These are phyloP conservation scores for Beauveria medogensis DNA, from an alignment of 2,329 filamentous ascomycete species.

Conservation along the genomic window DNA sequence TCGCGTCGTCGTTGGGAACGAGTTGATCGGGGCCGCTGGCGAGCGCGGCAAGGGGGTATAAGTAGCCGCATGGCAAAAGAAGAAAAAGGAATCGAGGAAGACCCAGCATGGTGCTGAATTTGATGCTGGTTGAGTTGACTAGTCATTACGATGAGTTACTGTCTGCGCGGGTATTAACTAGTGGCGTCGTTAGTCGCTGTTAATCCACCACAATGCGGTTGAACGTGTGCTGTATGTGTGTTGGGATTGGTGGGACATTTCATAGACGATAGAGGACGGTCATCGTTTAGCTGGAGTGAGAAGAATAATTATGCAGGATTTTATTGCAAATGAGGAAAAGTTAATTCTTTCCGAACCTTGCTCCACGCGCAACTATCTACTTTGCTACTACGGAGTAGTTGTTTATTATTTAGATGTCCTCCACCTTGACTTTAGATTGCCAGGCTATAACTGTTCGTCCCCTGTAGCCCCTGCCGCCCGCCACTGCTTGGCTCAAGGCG, in stretches of 20 bases:
- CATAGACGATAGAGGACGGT: neutral
- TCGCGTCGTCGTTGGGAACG: neutral
- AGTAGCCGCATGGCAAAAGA: neutral
- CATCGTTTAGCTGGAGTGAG: neutral
- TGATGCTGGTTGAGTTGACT: neutral
- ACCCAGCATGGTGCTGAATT: neutral
- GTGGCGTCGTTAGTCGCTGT: constrained; percentile 2
- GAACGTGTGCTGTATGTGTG: neutral
- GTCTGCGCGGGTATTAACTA: neutral
- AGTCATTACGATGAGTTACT: neutral
- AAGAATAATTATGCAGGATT: neutral
- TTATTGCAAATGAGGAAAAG: no score
- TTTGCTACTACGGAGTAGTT: no score
- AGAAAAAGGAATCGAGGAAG: neutral
- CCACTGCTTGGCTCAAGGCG: no score
- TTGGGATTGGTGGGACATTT: neutral
- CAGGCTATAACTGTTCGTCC: no score
- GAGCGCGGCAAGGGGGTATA: neutral
- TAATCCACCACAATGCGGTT: neutral
- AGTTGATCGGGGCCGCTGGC: neutral
- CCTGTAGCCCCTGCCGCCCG: no score
- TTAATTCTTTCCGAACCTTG: neutral
- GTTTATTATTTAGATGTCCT: no score
- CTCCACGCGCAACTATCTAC: neutral
- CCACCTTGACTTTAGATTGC: no score